Conservation (phyloP, 768 basidiomycete genomes). For the Mycena albidolilacea region DNA sequence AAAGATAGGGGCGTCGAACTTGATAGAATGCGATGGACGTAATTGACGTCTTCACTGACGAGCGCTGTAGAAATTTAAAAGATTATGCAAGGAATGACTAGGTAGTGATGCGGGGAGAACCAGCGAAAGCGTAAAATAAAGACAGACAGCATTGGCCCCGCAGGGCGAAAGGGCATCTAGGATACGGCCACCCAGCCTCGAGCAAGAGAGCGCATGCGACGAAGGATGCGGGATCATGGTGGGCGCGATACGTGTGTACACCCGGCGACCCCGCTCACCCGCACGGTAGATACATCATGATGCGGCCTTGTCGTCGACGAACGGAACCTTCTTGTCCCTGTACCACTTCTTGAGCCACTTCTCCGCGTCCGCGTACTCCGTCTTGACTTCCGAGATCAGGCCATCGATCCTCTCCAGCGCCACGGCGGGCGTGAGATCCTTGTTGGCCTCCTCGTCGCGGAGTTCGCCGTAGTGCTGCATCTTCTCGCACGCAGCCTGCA, state of each 20-base stretch:
- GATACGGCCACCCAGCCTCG: constrained; percentile 6
- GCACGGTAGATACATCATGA: background rate
- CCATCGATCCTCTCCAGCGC: constrained; percentile 71
- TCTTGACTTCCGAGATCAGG: constrained; percentile 71
- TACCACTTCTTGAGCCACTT: constrained; percentile 72
- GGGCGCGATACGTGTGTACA: background rate
- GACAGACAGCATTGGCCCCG: constrained; percentile 12
- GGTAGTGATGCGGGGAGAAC: constrained; percentile 18
- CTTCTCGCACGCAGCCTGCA: constrained; percentile 89
- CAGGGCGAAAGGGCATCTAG: background rate
- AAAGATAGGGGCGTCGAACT: background rate
- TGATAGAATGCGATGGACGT: background rate
- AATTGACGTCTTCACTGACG: background rate
- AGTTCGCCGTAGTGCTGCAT: constrained; percentile 90
- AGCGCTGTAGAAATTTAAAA: background rate
- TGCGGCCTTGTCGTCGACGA: constrained; percentile 9
- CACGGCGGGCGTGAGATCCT: constrained; percentile 60
- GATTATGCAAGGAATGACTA: constrained; percentile 17
- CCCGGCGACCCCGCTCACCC: too few species aligned
- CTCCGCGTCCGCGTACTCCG: constrained; percentile 80
- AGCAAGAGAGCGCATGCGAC: background rate
- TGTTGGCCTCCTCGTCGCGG: constrained; percentile 68
- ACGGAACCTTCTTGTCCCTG: constrained; percentile 40
- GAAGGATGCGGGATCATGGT: background rate
- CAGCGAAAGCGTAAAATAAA: constrained; percentile 33